These are phyloP conservation scores for Pseudonitzschia multistriata DNA, from an alignment of 108 stramenopile genomes.

Conservation along the genomic window DNA sequence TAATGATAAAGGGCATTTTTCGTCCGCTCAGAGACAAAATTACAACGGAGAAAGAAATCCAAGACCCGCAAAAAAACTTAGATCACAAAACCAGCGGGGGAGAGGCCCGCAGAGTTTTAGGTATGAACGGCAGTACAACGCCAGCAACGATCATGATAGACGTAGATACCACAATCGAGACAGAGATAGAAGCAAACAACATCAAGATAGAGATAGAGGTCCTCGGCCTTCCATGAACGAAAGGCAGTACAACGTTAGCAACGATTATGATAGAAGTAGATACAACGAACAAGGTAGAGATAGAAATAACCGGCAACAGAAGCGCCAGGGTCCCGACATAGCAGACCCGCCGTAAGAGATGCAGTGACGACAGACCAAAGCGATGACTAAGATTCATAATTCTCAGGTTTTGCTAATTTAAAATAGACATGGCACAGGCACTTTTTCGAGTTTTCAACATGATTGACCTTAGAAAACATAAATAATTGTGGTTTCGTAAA, in stretches of 20 bases:
- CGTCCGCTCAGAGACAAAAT: background rate
- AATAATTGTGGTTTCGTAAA: too few relatives aligned
- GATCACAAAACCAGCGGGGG: background rate
- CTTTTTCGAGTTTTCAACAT: too few relatives aligned
- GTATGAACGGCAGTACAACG: background rate
- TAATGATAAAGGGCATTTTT: background rate
- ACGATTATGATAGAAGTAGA: background rate
- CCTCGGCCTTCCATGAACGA: background rate
- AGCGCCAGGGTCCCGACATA: background rate
- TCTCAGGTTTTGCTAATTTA: too few relatives aligned
- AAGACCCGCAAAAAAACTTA: background rate
- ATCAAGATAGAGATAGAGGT: background rate
- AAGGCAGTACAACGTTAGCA: background rate
- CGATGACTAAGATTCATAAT: too few relatives aligned
- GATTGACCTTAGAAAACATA: too few relatives aligned
- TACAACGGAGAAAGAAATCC: background rate
- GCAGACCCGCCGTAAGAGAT: background rate
- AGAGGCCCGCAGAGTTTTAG: background rate
- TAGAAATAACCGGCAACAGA: background rate
- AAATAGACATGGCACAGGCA: too few relatives aligned
- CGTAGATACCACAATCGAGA: background rate
- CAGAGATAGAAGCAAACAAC: background rate
- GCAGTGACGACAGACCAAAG: background rate
- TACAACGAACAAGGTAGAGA: background rate
- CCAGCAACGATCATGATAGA: background rate